A percentile compares a stretch with the other conserved stretches of the same genome.
These are phyloP conservation scores for Porphyra umbilicalis DNA, from an alignment of 31 red algal species.

Conservation along the genomic window DNA sequence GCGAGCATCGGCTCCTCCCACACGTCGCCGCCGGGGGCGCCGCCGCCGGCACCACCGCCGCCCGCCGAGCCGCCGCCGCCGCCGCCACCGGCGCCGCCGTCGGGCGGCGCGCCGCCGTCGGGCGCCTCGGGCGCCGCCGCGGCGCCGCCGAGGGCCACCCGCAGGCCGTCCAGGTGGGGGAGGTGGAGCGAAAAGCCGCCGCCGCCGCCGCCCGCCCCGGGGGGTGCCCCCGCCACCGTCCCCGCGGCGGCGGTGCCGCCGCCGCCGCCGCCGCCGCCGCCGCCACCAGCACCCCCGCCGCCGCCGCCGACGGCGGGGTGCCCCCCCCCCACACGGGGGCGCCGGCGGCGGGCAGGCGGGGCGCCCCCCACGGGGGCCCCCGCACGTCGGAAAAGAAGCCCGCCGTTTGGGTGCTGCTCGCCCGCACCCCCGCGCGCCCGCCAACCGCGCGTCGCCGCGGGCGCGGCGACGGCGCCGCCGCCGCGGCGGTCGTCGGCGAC, in stretches of 20 bases:
- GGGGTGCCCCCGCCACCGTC: not conserved
- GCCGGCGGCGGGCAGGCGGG: not conserved
- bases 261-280: not conserved
- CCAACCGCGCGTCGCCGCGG: not conserved
- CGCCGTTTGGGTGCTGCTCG: not conserved
- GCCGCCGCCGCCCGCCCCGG: not conserved
- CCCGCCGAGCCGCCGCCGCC: conserved; percentile 15
- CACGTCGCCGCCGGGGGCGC: not conserved
- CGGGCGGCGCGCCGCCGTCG: not conserved
- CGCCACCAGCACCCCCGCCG: not conserved
- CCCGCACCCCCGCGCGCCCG: no score
- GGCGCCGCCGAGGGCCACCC: not conserved
- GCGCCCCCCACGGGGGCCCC: no score
- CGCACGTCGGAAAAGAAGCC: not conserved
- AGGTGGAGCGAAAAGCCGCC: not conserved
- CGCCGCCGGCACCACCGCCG: conserved; percentile 8
- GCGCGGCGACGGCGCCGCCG: not conserved
- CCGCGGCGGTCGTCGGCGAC: no score
- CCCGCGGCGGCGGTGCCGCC: not conserved
- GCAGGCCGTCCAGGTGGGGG: not conserved
- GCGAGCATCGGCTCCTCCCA: conserved; percentile 44
- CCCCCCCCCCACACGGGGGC: not conserved
- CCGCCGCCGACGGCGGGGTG: not conserved
- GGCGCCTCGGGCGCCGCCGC: not conserved
- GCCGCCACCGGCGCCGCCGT: not conserved